Percentiles rank a stretch among this genome's conserved stretches.
Conservation (phyloP, 257 asterid genomes). For the Paraleonurus japonicus region DNA sequence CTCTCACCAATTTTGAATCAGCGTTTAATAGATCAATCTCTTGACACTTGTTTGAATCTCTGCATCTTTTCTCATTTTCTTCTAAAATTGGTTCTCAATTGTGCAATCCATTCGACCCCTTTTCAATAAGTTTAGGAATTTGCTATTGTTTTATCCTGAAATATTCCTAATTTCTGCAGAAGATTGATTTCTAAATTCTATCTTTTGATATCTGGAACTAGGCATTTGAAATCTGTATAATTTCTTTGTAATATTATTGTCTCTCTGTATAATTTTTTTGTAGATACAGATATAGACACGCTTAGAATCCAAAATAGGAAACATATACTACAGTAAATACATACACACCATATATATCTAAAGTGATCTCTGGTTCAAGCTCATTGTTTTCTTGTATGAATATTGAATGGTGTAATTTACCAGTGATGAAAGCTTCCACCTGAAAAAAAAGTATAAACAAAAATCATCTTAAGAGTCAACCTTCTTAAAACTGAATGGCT, state of each 20-base stretch:
- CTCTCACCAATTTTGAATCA: no score
- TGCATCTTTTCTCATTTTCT: no score
- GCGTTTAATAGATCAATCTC: no score
- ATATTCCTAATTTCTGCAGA: no score
- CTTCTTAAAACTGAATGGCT: constrained; percentile 47
- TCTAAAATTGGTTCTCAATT: no score
- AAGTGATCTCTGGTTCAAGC: not conserved
- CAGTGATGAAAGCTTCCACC: not conserved
- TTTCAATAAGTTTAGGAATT: no score
- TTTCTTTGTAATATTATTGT: not conserved
- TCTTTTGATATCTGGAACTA: no score
- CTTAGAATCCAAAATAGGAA: not conserved
- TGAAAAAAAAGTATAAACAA: not conserved
- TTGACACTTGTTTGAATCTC: no score
- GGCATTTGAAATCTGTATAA: constrained; percentile 27
- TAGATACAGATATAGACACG: not conserved
- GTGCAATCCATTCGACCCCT: no score
- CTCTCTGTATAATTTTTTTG: not conserved
- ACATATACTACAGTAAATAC: no score
- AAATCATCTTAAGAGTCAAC: not conserved
- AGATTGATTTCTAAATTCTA: no score
- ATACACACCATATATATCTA: not conserved
- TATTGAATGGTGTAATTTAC: not conserved
- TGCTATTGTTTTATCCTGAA: no score
- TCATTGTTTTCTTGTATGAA: not conserved